A percentile compares a stretch with the other conserved stretches of the same genome.
Evolutionary conservation across 768 basidiomycete genomes (phyloP).

Genomic region (Podaxis mareebaensis): DNA sequence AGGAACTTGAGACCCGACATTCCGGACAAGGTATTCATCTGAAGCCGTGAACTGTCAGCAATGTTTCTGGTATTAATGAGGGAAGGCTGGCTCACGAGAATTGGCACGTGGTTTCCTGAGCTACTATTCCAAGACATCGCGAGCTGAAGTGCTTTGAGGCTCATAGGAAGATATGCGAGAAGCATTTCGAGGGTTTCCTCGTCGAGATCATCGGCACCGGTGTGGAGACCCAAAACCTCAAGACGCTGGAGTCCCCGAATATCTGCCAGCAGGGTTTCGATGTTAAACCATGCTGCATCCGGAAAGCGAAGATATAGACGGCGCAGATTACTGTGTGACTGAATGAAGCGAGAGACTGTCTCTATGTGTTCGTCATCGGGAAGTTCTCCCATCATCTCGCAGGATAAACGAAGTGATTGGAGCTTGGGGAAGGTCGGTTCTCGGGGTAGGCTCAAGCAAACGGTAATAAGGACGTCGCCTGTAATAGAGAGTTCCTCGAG

Average conservation of each 20-base stretch:
- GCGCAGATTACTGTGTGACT: conserved; percentile 26
- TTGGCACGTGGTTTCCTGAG: conserved; percentile 24
- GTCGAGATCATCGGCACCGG: conserved; percentile 29
- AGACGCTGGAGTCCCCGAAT: conserved; percentile 29
- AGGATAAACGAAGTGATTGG: conserved; percentile 37
- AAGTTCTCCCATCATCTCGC: conserved; percentile 23
- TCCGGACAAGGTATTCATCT: conserved; percentile 29
- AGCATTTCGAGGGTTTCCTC: conserved; percentile 26
- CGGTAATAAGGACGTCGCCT: conserved; percentile 29
- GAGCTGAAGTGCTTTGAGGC: conserved; percentile 37
- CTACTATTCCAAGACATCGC: conserved; percentile 32
- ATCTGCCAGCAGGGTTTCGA: conserved; percentile 24
- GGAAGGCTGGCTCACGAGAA: conserved; percentile 25
- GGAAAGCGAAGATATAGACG: conserved; percentile 38
- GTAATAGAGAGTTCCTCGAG: conserved; percentile 40
- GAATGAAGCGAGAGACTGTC: conserved; percentile 32
- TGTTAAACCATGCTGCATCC: conserved; percentile 22
- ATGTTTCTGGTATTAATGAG: background rate
- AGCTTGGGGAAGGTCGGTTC: conserved; percentile 31
- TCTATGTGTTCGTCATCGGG: conserved; percentile 20
- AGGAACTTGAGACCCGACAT: conserved; percentile 35
- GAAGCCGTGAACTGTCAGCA: background rate
- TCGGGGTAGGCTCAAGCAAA: conserved; percentile 32
- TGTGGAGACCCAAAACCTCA: conserved; percentile 40
- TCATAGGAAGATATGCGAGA: conserved; percentile 27